Conservation (phyloP, 2,329 filamentous ascomycete genomes). For the Paracamarosporium sp. region DNA sequence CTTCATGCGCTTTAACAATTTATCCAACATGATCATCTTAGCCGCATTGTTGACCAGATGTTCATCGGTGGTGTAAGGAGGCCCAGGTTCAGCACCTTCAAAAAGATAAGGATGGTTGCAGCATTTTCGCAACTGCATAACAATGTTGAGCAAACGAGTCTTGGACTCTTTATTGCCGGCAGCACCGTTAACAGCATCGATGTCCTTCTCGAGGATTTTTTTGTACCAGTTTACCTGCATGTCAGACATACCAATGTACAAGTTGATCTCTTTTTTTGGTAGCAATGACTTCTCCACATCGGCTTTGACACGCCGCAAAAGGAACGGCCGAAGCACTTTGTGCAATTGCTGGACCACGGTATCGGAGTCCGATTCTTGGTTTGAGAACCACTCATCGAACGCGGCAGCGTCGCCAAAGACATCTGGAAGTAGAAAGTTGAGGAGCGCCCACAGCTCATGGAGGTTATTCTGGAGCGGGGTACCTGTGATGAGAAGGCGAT, state of each 20-base stretch:
- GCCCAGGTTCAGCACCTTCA: slow-evolving; percentile 94
- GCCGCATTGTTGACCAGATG: slow-evolving; percentile 92
- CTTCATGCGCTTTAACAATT: slow-evolving; percentile 82
- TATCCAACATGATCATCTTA: slow-evolving; percentile 97
- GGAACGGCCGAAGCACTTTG: slow-evolving; percentile 88
- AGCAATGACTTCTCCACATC: slow-evolving; percentile 98
- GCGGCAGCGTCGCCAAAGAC: slow-evolving; percentile 97
- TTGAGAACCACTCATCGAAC: slow-evolving; percentile 98
- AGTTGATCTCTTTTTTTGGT: slow-evolving; percentile 95
- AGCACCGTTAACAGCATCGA: slow-evolving; percentile 96
- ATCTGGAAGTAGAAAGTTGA: slow-evolving; percentile 97
- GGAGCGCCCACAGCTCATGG: slow-evolving; percentile 94
- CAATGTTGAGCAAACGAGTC: slow-evolving; percentile 94
- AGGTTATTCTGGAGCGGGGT: slow-evolving; percentile 98
- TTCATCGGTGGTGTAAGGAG: slow-evolving; percentile 97
- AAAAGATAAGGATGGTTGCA: slow-evolving; percentile 99
- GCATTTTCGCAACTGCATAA: slow-evolving; percentile 99
- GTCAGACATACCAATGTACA: slow-evolving; percentile 98
- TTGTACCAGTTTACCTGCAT: slow-evolving; percentile 99
- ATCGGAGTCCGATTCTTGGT: slow-evolving; percentile 88
- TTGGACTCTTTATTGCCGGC: slow-evolving; percentile 97
- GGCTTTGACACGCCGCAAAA: slow-evolving; percentile 93
- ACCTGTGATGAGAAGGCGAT: slow-evolving; percentile 92
- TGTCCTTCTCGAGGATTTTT: slow-evolving; percentile 98
- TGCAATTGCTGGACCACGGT: slow-evolving; percentile 96